Percentiles rank a stretch among this genome's conserved stretches.
phyloP scores from a whole-genome alignment of 345 rosid species.

The Salix brachista region DNA sequence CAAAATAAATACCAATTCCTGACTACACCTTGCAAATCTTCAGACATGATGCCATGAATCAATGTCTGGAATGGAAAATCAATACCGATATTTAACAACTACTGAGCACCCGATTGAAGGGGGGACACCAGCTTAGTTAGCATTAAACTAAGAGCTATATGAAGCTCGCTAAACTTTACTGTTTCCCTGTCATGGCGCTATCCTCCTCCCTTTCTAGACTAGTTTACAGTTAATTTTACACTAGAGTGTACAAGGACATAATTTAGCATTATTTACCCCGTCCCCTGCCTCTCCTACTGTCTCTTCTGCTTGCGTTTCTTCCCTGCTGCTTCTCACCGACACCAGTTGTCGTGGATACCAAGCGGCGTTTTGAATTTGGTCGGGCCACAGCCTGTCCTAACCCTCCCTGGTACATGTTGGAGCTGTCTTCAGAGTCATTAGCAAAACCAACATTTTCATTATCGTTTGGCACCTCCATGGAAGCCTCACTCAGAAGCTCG shows the following conservation, averaged over 20 bases:
- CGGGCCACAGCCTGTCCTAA: conserved; percentile 28
- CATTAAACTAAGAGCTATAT: conserved; percentile 1
- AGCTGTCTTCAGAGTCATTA: conserved; percentile 48
- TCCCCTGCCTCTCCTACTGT: conserved; percentile 43
- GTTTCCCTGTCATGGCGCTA: background rate
- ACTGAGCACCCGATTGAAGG: background rate
- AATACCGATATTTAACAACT: background rate
- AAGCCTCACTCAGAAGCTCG: conserved; percentile 39
- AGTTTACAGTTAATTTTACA: conserved; percentile 27
- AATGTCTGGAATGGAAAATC: background rate
- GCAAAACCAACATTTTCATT: conserved; percentile 34
- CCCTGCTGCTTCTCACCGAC: conserved; percentile 37
- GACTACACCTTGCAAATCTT: no score
- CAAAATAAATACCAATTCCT: no score
- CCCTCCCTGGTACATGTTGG: conserved; percentile 45
- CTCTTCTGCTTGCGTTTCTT: conserved; percentile 38
- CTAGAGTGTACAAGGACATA: background rate
- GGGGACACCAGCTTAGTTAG: background rate
- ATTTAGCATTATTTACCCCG: conserved; percentile 27
- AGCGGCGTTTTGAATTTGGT: conserved; percentile 29
- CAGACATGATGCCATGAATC: background rate
- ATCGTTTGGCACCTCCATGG: conserved; percentile 35
- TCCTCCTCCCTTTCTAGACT: conserved; percentile 11
- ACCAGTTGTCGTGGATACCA: conserved; percentile 27
- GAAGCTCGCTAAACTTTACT: conserved; percentile 8